Conservation (phyloP, 148 eudicot genomes). For the Dysphania ambrosioides region DNA sequence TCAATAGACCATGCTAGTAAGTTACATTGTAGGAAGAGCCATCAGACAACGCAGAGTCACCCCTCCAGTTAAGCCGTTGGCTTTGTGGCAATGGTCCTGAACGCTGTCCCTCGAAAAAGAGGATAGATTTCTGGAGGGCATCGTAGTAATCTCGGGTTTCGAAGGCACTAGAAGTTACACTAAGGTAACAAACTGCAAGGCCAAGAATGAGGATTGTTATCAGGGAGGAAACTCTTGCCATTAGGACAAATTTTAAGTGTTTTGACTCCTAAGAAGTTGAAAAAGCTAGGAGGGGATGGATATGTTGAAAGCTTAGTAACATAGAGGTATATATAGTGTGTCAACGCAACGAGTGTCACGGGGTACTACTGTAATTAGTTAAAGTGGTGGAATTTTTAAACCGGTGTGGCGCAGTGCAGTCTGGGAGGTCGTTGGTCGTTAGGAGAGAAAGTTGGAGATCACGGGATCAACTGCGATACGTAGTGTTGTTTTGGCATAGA, state of each 20-base stretch:
- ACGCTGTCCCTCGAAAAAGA: conserved; percentile 81
- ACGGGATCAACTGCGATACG: conserved; percentile 62
- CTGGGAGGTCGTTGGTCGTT: conserved; percentile 45
- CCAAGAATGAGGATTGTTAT: conserved; percentile 18
- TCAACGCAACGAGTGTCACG: neutral
- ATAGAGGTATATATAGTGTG: neutral
- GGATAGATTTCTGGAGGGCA: conserved; percentile 71
- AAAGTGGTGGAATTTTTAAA: neutral
- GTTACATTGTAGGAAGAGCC: conserved; percentile 46
- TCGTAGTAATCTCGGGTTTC: conserved; percentile 42
- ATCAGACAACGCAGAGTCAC: conserved; percentile 65
- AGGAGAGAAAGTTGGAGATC: conserved; percentile 8
- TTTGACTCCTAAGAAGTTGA: too few relatives aligned
- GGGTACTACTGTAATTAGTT: neutral
- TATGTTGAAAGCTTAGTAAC: neutral
- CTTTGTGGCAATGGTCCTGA: conserved; percentile 58
- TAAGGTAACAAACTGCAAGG: conserved; percentile 18
- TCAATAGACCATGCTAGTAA: neutral
- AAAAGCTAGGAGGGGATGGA: neutral
- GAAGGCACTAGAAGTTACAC: conserved; percentile 40
- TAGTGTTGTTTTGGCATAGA: conserved; percentile 1
- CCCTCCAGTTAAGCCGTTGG: conserved; percentile 70
- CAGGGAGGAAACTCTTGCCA: neutral
- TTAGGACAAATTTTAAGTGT: conserved; percentile 12
- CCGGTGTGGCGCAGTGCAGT: neutral